A percentile compares a stretch with the other conserved stretches of the same genome.
Evolutionary conservation across 2,329 filamentous ascomycete species (phyloP).

Genomic region (Exophiala sp.): DNA sequence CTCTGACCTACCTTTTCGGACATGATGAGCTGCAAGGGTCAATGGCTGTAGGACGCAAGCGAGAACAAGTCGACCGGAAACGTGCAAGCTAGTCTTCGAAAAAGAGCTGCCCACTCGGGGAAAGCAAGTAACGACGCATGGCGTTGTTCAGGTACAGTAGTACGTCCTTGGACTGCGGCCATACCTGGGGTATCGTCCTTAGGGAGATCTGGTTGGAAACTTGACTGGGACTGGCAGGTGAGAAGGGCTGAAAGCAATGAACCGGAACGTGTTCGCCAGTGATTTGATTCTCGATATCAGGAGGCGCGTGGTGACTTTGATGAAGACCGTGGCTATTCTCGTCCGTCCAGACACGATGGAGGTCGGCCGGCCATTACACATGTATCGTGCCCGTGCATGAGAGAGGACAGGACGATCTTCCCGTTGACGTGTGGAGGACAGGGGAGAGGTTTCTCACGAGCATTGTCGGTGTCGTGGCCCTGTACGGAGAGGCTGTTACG

Average conservation of each 20-base stretch:
- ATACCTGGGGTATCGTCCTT: constrained; percentile 3
- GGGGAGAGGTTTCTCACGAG: too few species aligned
- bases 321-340: background rate
- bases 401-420: background rate
- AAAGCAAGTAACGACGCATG: background rate
- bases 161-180: background rate
- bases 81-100: constrained; percentile 20
- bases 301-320: background rate
- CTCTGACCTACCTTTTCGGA: constrained; percentile 18
- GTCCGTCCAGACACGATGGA: background rate
- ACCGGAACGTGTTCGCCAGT: constrained; percentile 16
- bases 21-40: constrained; percentile 13
- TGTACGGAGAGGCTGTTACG: too few species aligned
- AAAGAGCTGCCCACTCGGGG: constrained; percentile 11
- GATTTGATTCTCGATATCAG: constrained; percentile 6
- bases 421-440: background rate
- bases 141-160: background rate
- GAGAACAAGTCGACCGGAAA: constrained; percentile 21
- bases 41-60: constrained; percentile 11
- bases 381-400: background rate
- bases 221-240: constrained; percentile 4
- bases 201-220: constrained; percentile 17
- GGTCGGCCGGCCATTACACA: background rate
- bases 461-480: too few species aligned
- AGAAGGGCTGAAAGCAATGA: background rate